A percentile compares a stretch with the other conserved stretches of the same genome.
Conservation (phyloP, 176 grass and related monocot genomes). For the Canna indica region DNA sequence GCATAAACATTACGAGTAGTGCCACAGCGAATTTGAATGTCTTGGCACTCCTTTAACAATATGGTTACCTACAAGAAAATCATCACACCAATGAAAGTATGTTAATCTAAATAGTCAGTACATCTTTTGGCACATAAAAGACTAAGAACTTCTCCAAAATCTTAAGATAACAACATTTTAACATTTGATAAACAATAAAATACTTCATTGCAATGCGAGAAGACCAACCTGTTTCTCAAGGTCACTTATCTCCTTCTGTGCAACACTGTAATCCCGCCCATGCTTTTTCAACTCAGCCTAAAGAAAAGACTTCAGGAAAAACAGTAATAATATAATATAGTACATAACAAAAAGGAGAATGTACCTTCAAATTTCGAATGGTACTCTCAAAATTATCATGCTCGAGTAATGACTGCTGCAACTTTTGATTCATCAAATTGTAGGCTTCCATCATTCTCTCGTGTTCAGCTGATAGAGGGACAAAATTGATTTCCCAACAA, state of each 20-base stretch:
- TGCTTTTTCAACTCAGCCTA: constrained; percentile 71
- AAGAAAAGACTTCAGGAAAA: constrained; percentile 26
- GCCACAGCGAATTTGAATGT: constrained; percentile 90
- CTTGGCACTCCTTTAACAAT: constrained; percentile 91
- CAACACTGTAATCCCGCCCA: constrained; percentile 60
- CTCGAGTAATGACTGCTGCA: constrained; percentile 83
- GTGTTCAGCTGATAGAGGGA: constrained; percentile 58
- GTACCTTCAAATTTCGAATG: constrained; percentile 82
- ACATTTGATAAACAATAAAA: not conserved
- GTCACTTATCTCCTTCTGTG: constrained; percentile 73
- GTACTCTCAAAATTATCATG: constrained; percentile 88
- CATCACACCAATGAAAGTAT: not conserved
- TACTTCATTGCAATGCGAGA: not conserved
- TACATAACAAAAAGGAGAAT: not conserved
- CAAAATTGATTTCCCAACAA: constrained; percentile 3
- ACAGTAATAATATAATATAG: constrained; percentile 5
- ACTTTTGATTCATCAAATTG: constrained; percentile 81
- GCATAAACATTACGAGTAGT: constrained; percentile 27
- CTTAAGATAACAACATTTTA: not conserved
- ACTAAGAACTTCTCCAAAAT: too few relatives aligned
- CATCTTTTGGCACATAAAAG: not conserved
- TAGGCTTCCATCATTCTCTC: constrained; percentile 88
- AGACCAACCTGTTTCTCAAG: constrained; percentile 83
- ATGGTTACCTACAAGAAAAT: constrained; percentile 48
- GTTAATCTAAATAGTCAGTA: not conserved